Conservation (phyloP, 2,329 filamentous ascomycete species). For the Ceratocystis colombiana region DNA sequence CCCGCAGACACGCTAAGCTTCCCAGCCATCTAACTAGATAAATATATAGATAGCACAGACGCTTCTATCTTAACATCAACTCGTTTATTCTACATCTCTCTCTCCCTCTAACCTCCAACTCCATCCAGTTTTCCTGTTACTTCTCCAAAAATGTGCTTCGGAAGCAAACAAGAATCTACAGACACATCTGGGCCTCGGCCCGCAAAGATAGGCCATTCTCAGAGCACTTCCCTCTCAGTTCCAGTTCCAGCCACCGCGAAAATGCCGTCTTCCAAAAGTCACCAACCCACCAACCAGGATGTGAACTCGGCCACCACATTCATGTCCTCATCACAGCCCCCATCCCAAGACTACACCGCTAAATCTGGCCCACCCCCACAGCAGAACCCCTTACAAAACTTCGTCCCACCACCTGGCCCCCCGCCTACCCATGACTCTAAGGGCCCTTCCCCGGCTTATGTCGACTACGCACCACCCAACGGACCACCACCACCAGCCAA, state of each 20-base stretch:
- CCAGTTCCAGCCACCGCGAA: not conserved
- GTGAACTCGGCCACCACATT: not conserved
- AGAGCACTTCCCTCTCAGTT: constrained; percentile 4
- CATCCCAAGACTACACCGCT: not conserved
- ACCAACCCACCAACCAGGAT: not conserved
- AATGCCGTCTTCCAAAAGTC: constrained; percentile 19
- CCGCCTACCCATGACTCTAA: constrained; percentile 28
- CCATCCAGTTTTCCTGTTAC: not conserved
- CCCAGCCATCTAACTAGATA: too few relatives aligned
- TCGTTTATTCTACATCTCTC: too few relatives aligned
- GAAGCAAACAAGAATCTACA: constrained; percentile 36
- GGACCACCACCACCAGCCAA: constrained; percentile 32
- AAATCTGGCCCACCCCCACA: constrained; percentile 32
- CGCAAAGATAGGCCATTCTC: constrained; percentile 27
- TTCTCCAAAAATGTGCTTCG: constrained; percentile 40
- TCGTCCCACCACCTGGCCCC: constrained; percentile 33
- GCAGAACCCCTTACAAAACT: constrained; percentile 32
- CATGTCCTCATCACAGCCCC: constrained; percentile 3
- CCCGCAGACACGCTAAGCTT: too few relatives aligned
- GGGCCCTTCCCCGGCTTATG: constrained; percentile 16
- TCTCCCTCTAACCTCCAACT: not conserved
- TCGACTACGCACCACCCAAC: constrained; percentile 32
- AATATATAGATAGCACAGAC: too few relatives aligned
- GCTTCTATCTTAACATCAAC: too few relatives aligned
- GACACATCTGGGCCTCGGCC: constrained; percentile 31